Base-by-base conservation (phyloP, 176 grass and related monocot species). In the Thinopyrum elongatum region DNA sequence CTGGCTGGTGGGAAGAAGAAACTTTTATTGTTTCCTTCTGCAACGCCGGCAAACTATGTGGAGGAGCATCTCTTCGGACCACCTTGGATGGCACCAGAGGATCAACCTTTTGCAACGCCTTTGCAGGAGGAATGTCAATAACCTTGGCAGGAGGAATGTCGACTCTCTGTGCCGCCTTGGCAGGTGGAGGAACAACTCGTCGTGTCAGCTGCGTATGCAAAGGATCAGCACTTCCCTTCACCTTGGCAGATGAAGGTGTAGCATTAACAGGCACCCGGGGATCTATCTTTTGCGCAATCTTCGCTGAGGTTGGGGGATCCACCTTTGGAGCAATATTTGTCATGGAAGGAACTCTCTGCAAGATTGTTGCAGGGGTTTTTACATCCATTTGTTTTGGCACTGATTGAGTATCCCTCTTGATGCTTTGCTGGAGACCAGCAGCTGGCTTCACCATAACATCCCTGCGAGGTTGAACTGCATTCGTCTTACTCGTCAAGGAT, bases 401-500 rank as follows among this genome's bases (percentile, higher is more conserved):
- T 23, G 74, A 34, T 36, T 87, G 75, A 35, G 66, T 34, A 21
- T 46, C 34, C 29, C n/a, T 53, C 7, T 30, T 83, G 16, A 84
- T 21, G 47, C 70, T 84, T 53, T 84, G 76, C 70, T 51, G 69
- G 8, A 11, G 3, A 34, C 21, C 7, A 8, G 81, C 39, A 21
- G 85, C 23, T 55, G 82, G 74, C 73, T 63, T 83, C 0, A 5
- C 74, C 29, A 53, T 63, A 6, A 23, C 9, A 75, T 87, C 47
- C 29, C n/a, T 41, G 3, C 16, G 11, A 25, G 70, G 60, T 64
- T 87, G 84, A 21, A 36, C n/a, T 35, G 26, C 21, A 36, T 79
- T 83, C 31, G 78, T 74, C 42, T 58, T 90, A 49, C 65, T 78
- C 33, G n/a, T 21, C 15, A 87, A 22, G 44, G 66, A 68, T 60